Percentiles rank a stretch among this genome's conserved stretches.
These are phyloP conservation scores for Camelina neglecta DNA, from an alignment of 345 rosid genomes.

Conservation along the genomic window DNA sequence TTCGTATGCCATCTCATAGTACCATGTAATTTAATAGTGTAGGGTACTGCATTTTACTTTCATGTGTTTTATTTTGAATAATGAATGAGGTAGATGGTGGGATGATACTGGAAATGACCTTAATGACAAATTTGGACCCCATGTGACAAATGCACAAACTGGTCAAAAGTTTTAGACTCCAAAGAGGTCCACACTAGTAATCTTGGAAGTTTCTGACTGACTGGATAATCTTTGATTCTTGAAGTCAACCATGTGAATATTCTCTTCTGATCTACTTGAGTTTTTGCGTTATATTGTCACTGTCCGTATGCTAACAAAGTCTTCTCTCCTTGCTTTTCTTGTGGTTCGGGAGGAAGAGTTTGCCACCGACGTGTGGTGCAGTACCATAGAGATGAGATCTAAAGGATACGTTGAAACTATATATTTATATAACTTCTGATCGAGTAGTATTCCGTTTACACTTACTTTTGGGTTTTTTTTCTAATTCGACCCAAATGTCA, in stretches of 20 bases:
- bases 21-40: constrained; percentile 9
- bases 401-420: too few relatives aligned
- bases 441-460: neutral
- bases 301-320: constrained; percentile 24
- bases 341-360: constrained; percentile 1
- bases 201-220: constrained; percentile 26
- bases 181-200: constrained; percentile 18
- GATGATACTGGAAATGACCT: constrained; percentile 19
- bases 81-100: constrained; percentile 15
- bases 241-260: constrained; percentile 35
- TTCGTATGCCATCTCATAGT: neutral
- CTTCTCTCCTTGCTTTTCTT: constrained; percentile 7
- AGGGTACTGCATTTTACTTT: constrained; percentile 7
- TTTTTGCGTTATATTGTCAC: constrained; percentile 27
- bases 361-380: constrained; percentile 17
- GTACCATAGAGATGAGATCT: constrained; percentile 12
- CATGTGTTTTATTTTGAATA: neutral
- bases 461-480: neutral
- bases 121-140: constrained; percentile 29
- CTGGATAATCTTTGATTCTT: constrained; percentile 29
- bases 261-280: neutral
- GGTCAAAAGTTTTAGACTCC: constrained; percentile 31
- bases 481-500: neutral
- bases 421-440: neutral
- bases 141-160: constrained; percentile 20